Conservation (phyloP, 2,329 filamentous ascomycete species). For the Trichoderma brevicompactum region DNA sequence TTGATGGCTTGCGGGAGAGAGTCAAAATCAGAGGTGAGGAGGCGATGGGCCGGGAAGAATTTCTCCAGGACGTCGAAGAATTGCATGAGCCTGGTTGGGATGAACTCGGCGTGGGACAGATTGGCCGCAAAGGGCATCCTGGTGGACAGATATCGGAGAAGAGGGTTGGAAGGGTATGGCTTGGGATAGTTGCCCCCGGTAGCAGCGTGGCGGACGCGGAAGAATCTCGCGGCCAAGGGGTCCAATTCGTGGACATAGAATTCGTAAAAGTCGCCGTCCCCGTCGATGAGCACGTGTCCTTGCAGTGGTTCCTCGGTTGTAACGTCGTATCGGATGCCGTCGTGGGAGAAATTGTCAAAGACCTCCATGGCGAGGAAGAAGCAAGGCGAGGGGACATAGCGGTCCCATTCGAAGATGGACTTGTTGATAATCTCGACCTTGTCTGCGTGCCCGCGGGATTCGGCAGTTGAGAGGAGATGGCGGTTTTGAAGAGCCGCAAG, state of each 20-base stretch:
- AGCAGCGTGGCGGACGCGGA: constrained; percentile 82
- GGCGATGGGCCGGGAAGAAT: constrained; percentile 87
- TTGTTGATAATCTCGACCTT: constrained; percentile 95
- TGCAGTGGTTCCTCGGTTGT: constrained; percentile 82
- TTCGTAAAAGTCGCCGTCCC: constrained; percentile 87
- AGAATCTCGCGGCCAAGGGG: constrained; percentile 78
- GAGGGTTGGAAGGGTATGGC: constrained; percentile 58
- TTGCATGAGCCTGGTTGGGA: constrained; percentile 92
- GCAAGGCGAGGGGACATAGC: constrained; percentile 86
- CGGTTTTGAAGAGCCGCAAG: constrained; percentile 78
- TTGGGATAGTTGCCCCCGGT: constrained; percentile 66
- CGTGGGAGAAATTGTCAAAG: constrained; percentile 98
- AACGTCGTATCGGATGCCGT: constrained; percentile 88
- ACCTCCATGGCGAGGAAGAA: constrained; percentile 98
- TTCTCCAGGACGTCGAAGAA: constrained; percentile 91
- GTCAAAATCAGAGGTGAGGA: constrained; percentile 91
- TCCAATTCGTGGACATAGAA: constrained; percentile 85
- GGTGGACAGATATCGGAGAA: constrained; percentile 65
- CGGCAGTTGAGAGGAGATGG: constrained; percentile 68
- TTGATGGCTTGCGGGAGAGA: constrained; percentile 78
- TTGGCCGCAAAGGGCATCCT: constrained; percentile 73
- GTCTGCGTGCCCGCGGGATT: constrained; percentile 73
- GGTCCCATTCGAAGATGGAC: constrained; percentile 92
- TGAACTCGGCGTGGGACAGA: constrained; percentile 84
- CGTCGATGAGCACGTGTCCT: constrained; percentile 84